A percentile compares a stretch with the other conserved stretches of the same genome.
These are phyloP conservation scores for Asterophora lycoperdoides DNA, from an alignment of 768 basidiomycete genomes.

Conservation along the genomic window DNA sequence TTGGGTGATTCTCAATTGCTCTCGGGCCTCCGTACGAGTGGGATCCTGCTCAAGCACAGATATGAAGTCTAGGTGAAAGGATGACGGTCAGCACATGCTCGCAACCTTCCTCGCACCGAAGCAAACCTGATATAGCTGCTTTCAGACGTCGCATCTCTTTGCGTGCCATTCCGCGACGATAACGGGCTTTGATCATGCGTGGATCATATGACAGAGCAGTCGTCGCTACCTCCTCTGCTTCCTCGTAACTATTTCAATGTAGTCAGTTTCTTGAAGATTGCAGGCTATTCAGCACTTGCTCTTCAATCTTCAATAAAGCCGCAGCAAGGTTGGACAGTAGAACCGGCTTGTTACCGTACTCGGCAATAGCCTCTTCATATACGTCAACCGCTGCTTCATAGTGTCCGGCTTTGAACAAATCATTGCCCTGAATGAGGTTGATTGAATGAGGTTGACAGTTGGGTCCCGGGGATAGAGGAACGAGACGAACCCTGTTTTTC, in stretches of 20 bases:
- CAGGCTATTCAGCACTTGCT: slow-evolving; percentile 14
- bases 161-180: slow-evolving; percentile 35
- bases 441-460: too few relatives aligned
- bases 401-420: slow-evolving; percentile 26
- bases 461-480: neutral
- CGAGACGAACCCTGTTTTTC: slow-evolving; percentile 8
- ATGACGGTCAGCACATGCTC: neutral
- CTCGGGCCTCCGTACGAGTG: slow-evolving; percentile 13
- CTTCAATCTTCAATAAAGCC: slow-evolving; percentile 33
- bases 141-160: slow-evolving; percentile 22
- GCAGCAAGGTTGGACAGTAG: slow-evolving; percentile 34
- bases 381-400: slow-evolving; percentile 25
- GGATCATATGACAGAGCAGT: slow-evolving; percentile 33
- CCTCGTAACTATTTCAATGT: slow-evolving; percentile 27
- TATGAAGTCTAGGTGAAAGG: slow-evolving; percentile 21
- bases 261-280: neutral
- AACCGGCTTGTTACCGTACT: slow-evolving; percentile 29
- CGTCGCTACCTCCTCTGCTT: slow-evolving; percentile 36
- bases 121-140: slow-evolving; percentile 26
- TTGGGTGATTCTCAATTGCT: slow-evolving; percentile 13
- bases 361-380: slow-evolving; percentile 26
- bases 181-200: slow-evolving; percentile 32
- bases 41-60: slow-evolving; percentile 23
- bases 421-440: slow-evolving; percentile 26
- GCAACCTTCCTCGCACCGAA: too few relatives aligned